A percentile compares a stretch with the other conserved stretches of the same genome.
These are phyloP conservation scores for Gossypium mustelinum DNA, from an alignment of 345 rosid genomes.

Conservation along the genomic window DNA sequence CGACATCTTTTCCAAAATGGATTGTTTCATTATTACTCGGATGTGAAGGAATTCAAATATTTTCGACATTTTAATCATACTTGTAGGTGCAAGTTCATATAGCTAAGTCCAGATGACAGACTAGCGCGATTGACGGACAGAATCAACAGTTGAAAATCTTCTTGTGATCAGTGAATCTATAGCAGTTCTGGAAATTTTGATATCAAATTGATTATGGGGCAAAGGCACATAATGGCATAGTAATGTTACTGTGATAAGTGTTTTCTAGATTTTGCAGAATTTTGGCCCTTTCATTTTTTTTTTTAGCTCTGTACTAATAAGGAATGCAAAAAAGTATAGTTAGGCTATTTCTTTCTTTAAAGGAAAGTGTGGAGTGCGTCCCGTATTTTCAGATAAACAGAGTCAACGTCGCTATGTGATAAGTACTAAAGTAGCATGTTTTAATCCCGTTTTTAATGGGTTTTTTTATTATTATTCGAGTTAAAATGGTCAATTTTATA, in stretches of 20 bases:
- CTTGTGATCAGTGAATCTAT: slow-evolving; percentile 46
- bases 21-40: background rate
- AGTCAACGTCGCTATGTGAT: too few species aligned
- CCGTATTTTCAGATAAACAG: too few species aligned
- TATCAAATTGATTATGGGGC: slow-evolving; percentile 17
- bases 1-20: background rate
- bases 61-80: slow-evolving; percentile 12
- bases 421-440: too few species aligned
- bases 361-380: too few species aligned
- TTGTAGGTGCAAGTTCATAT: slow-evolving; percentile 69
- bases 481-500: too few species aligned
- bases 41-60: slow-evolving; percentile 6
- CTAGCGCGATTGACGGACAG: slow-evolving; percentile 63
- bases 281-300: background rate
- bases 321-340: background rate
- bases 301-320: slow-evolving; percentile 13
- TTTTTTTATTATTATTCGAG: too few species aligned
- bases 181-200: slow-evolving; percentile 5
- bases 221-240: slow-evolving; percentile 19
- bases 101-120: slow-evolving; percentile 55
- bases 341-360: slow-evolving; percentile 13
- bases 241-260: slow-evolving; percentile 20
- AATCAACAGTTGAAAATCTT: slow-evolving; percentile 51
- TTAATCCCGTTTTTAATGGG: too few species aligned
- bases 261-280: slow-evolving; percentile 12